Conservation (phyloP, 1,139 yeast species). For the Yamadazyma mexicana region DNA sequence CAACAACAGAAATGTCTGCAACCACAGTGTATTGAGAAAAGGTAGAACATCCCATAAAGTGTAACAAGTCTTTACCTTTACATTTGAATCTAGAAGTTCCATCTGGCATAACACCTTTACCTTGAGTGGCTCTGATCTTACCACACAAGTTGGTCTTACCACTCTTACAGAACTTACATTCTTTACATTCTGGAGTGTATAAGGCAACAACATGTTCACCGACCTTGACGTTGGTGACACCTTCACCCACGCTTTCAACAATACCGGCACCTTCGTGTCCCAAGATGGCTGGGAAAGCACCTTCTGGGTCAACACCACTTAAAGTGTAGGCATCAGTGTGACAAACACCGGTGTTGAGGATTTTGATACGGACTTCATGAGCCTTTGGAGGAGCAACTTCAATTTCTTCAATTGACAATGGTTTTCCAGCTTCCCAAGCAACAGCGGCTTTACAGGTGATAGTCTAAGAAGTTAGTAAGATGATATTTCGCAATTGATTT, state of each 20-base stretch:
- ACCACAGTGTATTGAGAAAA: conserved; percentile 97
- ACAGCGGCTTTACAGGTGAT: conserved; percentile 94
- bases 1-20: conserved; percentile 96
- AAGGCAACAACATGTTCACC: conserved; percentile 92
- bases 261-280: conserved; percentile 99
- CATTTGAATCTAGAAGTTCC: conserved; percentile 87
- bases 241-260: conserved; percentile 91
- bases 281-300: conserved; percentile 85
- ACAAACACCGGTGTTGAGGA: conserved; percentile 89
- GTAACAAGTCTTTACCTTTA: conserved; percentile 80
- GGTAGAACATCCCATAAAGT: conserved; percentile 97
- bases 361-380: conserved; percentile 92
- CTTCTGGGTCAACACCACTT: conserved; percentile 95
- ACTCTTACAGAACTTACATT: conserved; percentile 92
- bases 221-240: conserved; percentile 77
- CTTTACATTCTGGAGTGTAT: conserved; percentile 94
- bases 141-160: conserved; percentile 96
- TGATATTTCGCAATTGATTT: neutral
- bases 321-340: conserved; percentile 98
- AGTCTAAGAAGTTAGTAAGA: conserved; percentile 42
- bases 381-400: conserved; percentile 94
- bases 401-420: conserved; percentile 79
- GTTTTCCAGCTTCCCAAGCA: conserved; percentile 94
- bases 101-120: conserved; percentile 61
- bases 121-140: conserved; percentile 67